Conservation (phyloP, 2,329 filamentous ascomycete species). For the Colletotrichum nymphaeae region DNA sequence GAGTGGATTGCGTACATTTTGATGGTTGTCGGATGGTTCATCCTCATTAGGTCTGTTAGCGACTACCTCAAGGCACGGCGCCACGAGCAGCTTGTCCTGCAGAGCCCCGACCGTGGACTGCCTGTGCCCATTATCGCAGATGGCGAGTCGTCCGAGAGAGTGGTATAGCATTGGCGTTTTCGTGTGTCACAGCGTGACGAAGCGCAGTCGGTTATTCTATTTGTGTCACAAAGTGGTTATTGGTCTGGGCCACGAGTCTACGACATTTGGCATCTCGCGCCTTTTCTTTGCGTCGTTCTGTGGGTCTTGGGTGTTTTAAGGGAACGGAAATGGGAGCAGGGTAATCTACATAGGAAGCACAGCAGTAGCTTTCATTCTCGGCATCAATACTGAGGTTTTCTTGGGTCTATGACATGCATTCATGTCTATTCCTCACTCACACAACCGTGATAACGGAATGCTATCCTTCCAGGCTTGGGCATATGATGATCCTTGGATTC, state of each 20-base stretch:
- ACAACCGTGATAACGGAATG: no score
- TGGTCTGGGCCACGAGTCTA: constrained; percentile 4
- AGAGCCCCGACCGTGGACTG: constrained; percentile 90
- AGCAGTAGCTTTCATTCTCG: not conserved
- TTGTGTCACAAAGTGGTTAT: not conserved
- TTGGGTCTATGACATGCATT: not conserved
- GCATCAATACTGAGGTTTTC: constrained; percentile 21
- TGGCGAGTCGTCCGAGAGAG: constrained; percentile 82
- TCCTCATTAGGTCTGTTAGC: constrained; percentile 91
- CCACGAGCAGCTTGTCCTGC: constrained; percentile 92
- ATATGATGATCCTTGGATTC: not conserved
- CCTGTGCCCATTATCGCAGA: constrained; percentile 87
- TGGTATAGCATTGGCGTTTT: constrained; percentile 64
- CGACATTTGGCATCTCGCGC: constrained; percentile 1
- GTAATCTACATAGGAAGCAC: constrained; percentile 27
- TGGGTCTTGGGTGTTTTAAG: not conserved
- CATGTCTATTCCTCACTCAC: not conserved
- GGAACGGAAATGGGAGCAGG: constrained; percentile 25
- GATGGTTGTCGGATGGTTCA: constrained; percentile 99
- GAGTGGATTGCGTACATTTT: constrained; percentile 93
- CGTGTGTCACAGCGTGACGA: not conserved
- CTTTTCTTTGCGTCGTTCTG: constrained; percentile 14
- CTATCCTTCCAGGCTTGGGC: not conserved
- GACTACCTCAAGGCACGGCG: constrained; percentile 89
- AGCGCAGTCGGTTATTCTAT: not conserved